phyloP scores from a whole-genome alignment of 352 stramenopile genomes.

The Pythium guiyangense region DNA sequence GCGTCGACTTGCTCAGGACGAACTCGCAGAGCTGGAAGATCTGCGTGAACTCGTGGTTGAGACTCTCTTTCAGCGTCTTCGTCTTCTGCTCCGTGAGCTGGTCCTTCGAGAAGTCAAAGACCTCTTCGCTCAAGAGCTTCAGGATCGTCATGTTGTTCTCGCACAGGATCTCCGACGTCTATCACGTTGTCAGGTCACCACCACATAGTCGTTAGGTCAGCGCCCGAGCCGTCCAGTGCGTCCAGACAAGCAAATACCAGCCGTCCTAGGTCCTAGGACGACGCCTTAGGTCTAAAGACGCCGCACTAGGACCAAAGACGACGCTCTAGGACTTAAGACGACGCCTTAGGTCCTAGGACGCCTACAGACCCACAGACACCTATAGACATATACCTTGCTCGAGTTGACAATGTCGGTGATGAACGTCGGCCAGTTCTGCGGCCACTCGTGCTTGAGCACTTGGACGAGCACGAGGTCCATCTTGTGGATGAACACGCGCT shows the following conservation, averaged over 20 bases:
- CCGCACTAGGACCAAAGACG: no score
- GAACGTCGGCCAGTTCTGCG: constrained; percentile 99
- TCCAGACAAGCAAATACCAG: no score
- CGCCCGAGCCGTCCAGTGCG: no score
- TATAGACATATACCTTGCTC: constrained; percentile 63
- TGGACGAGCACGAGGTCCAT: constrained; percentile 96
- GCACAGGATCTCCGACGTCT: constrained; percentile 96
- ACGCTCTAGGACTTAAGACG: neutral
- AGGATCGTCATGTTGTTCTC: constrained; percentile 99
- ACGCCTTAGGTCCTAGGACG: no score
- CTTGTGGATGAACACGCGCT: constrained; percentile 94
- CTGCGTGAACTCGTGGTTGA: constrained; percentile 98
- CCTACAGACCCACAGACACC: no score
- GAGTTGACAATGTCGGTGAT: constrained; percentile 95
- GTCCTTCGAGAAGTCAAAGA: constrained; percentile 99
- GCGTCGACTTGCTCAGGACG: constrained; percentile 93
- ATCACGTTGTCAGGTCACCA: no score
- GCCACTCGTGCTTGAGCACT: constrained; percentile 99
- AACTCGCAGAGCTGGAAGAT: constrained; percentile 99
- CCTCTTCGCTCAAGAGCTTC: constrained; percentile 98
- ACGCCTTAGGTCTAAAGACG: no score
- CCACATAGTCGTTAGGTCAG: no score
- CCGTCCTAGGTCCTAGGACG: no score
- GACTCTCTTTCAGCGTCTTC: constrained; percentile 97
- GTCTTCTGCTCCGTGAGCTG: constrained; percentile 98